Percentiles rank a stretch among this genome's conserved stretches.
These are phyloP conservation scores for Batrachochytrium dendrobatidis DNA, from an alignment of 371 early-diverging fungal genomes.

Conservation along the genomic window DNA sequence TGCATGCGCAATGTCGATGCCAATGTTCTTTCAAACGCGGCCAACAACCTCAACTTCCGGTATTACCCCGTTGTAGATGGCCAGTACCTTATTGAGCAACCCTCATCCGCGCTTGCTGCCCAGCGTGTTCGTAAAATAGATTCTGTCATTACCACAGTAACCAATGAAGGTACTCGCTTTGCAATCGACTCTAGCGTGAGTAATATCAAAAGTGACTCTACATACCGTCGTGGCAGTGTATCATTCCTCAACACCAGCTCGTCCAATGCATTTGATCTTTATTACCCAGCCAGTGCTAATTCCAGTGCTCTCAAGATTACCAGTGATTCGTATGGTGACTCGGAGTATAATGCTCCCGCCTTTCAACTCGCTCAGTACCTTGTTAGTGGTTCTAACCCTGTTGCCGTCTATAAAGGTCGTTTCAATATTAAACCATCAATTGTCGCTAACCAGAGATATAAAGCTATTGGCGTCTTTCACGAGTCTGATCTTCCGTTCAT, in stretches of 20 bases:
- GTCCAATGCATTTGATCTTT: too few species aligned
- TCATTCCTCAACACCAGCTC: too few species aligned
- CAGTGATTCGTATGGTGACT: conserved; percentile 8
- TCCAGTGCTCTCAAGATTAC: too few species aligned
- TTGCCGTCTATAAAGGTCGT: neutral
- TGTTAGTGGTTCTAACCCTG: neutral
- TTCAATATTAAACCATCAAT: neutral
- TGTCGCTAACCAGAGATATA: neutral
- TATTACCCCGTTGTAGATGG: conserved; percentile 6
- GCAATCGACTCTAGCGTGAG: too few species aligned
- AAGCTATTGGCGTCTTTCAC: conserved; percentile 9
- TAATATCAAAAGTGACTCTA: too few species aligned
- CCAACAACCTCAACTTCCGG: neutral
- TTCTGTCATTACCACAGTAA: neutral
- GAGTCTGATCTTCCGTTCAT: conserved; percentile 12
- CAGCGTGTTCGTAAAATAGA: neutral
- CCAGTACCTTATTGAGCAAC: neutral
- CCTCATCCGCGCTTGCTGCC: neutral
- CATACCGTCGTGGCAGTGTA: too few species aligned
- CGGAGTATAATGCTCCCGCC: conserved; percentile 8
- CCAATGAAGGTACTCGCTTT: neutral
- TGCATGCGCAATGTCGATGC: neutral
- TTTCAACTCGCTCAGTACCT: conserved; percentile 5
- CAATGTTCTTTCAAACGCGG: neutral
- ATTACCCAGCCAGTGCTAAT: too few species aligned